These are phyloP conservation scores for Carpinus viminea DNA, from an alignment of 306 rosid genomes.

Conservation along the genomic window DNA sequence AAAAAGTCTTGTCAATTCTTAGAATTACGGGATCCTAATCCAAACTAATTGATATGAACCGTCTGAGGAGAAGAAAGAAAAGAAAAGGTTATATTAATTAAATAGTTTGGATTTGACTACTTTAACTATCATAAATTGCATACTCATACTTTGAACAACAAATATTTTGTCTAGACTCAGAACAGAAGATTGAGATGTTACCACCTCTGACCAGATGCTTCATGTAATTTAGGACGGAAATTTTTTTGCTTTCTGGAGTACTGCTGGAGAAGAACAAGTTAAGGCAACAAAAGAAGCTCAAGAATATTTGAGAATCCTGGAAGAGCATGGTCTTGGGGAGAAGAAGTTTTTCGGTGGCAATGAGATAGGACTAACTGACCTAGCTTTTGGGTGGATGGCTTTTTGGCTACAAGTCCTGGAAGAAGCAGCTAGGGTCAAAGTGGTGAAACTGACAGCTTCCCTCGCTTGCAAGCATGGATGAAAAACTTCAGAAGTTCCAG, in stretches of 20 bases:
- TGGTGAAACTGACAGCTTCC: slow-evolving; percentile 15
- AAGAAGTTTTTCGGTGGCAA: slow-evolving; percentile 32
- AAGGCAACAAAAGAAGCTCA: background rate
- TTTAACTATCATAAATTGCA: background rate
- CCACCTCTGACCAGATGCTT: background rate
- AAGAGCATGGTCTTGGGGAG: slow-evolving; percentile 24
- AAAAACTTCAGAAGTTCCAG: slow-evolving; percentile 32
- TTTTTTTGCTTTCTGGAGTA: slow-evolving; percentile 4
- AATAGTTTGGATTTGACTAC: no score
- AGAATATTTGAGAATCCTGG: slow-evolving; percentile 11
- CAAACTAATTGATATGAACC: no score
- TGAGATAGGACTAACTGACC: slow-evolving; percentile 26
- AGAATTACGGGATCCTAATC: no score
- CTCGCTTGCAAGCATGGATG: slow-evolving; percentile 27
- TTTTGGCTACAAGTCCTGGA: slow-evolving; percentile 16
- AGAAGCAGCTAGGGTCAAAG: slow-evolving; percentile 17
- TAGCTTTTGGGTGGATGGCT: slow-evolving; percentile 20
- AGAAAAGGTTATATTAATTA: no score
- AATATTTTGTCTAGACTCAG: background rate
- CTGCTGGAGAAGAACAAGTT: slow-evolving; percentile 6
- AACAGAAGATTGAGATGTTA: no score
- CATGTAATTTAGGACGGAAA: background rate
- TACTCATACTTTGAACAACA: background rate
- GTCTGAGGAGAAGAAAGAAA: background rate
- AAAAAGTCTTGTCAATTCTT: no score